A percentile compares a stretch with the other conserved stretches of the same genome.
phyloP scores from a whole-genome alignment of 495 filamentous ascomycete genomes.

The Astrothelium macrocarpum region DNA sequence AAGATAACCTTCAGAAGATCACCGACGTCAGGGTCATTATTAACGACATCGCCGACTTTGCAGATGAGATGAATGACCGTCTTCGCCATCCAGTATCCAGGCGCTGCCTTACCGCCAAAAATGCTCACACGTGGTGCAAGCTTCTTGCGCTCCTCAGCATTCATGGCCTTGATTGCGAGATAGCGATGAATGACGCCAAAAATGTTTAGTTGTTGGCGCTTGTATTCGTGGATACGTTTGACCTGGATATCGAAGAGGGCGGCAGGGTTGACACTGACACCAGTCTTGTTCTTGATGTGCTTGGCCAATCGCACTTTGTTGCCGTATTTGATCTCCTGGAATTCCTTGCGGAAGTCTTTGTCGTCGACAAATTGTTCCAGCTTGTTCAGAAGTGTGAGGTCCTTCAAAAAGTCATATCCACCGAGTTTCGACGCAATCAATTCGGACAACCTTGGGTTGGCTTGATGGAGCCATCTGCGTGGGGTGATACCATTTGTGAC shows the following conservation, averaged over 20 bases:
- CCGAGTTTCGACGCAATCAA: constrained; percentile 84
- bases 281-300: constrained; percentile 72
- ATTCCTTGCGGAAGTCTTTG: constrained; percentile 81
- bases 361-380: constrained; percentile 74
- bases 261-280: constrained; percentile 72
- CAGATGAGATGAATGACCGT: constrained; percentile 96
- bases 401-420: constrained; percentile 72
- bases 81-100: constrained; percentile 99
- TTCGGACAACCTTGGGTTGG: constrained; percentile 85
- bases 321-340: constrained; percentile 75
- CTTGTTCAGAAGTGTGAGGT: constrained; percentile 74
- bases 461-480: constrained; percentile 91
- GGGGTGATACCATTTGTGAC: constrained; percentile 98
- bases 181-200: constrained; percentile 97
- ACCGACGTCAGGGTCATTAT: constrained; percentile 82
- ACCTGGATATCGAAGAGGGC: constrained; percentile 95
- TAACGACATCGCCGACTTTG: constrained; percentile 81
- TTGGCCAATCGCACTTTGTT: constrained; percentile 78
- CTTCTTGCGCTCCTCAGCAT: constrained; percentile 76
- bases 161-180: constrained; percentile 76
- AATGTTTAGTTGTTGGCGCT: constrained; percentile 97
- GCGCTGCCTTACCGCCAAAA: constrained; percentile 95
- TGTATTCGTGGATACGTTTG: constrained; percentile 99
- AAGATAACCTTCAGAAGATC: constrained; percentile 96
- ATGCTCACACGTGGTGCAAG: constrained; percentile 86